Conservation (phyloP, 176 grass and related monocot species). For the Puya raimondii region DNA sequence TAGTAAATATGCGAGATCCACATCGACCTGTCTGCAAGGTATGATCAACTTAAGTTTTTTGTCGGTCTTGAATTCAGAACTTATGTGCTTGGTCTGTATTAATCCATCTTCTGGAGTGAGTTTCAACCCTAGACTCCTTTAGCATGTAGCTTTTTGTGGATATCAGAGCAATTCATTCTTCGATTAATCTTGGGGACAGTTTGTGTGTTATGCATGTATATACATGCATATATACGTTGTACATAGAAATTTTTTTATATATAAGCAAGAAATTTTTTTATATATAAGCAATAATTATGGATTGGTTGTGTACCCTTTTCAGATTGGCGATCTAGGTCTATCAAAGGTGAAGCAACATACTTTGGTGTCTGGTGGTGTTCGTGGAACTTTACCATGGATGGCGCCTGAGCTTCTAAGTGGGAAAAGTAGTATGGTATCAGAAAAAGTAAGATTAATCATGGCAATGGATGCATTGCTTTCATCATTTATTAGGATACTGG, state of each 20-base stretch:
- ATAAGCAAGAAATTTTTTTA: no score
- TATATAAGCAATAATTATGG: not conserved
- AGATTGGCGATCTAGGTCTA: conserved; percentile 96
- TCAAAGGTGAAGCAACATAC: conserved; percentile 99
- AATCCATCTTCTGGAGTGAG: not conserved
- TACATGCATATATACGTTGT: no score
- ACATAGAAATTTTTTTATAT: no score
- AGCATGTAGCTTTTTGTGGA: not conserved
- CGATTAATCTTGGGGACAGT: no score
- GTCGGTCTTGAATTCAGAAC: not conserved
- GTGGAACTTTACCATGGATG: conserved; percentile 99
- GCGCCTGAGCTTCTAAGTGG: conserved; percentile 87
- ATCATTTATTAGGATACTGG: not conserved
- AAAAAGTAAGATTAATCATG: conserved; percentile 53
- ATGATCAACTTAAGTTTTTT: conserved; percentile 1
- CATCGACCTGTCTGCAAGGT: conserved; percentile 95
- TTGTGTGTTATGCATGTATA: no score
- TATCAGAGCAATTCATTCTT: not conserved
- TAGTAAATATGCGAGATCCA: conserved; percentile 95
- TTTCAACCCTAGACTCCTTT: not conserved
- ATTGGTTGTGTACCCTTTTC: conserved; percentile 5
- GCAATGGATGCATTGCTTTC: not conserved
- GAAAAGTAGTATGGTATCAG: conserved; percentile 97
- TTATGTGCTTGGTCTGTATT: not conserved
- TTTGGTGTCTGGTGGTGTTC: conserved; percentile 91